A percentile compares a stretch with the other conserved stretches of the same genome.
Evolutionary conservation across 2,329 filamentous ascomycete species (phyloP).

Genomic region (Hypocrella siamensis): DNA sequence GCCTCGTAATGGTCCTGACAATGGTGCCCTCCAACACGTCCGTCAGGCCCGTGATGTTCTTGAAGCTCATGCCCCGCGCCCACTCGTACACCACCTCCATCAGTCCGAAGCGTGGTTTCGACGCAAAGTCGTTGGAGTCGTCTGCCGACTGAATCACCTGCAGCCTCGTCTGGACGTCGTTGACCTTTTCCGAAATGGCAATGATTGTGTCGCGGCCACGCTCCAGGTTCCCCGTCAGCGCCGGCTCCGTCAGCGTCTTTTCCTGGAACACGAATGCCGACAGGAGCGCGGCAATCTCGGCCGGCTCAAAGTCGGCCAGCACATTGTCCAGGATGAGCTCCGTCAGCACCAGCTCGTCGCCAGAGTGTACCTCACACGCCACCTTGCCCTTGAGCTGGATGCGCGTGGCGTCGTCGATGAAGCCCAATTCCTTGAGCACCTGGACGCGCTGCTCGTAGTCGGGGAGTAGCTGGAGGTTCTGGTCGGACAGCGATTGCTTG

Average conservation of each 20-base stretch:
- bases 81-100: slow-evolving; percentile 98
- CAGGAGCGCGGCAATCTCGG: slow-evolving; percentile 87
- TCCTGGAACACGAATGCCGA: slow-evolving; percentile 97
- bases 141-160: slow-evolving; percentile 86
- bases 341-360: slow-evolving; percentile 88
- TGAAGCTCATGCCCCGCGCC: slow-evolving; percentile 96
- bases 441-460: slow-evolving; percentile 93
- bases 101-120: slow-evolving; percentile 74
- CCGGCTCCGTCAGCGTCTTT: slow-evolving; percentile 72
- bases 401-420: slow-evolving; percentile 73
- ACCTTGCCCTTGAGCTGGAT: slow-evolving; percentile 97
- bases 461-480: slow-evolving; percentile 86
- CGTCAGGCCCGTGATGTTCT: slow-evolving; percentile 89
- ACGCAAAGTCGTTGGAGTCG: slow-evolving; percentile 84
- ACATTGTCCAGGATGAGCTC: slow-evolving; percentile 96
- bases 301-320: slow-evolving; percentile 83
- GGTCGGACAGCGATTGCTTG: slow-evolving; percentile 81
- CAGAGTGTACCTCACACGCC: slow-evolving; percentile 93
- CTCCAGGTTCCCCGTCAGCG: slow-evolving; percentile 67
- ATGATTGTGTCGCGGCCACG: slow-evolving; percentile 75
- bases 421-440: slow-evolving; percentile 80
- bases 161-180: slow-evolving; percentile 72
- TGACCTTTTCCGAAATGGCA: slow-evolving; percentile 82
- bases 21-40: slow-evolving; percentile 97
- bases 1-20: slow-evolving; percentile 78